Base-by-base conservation (phyloP, 352 stramenopile species). In the Phytophthora boehmeriae region DNA sequence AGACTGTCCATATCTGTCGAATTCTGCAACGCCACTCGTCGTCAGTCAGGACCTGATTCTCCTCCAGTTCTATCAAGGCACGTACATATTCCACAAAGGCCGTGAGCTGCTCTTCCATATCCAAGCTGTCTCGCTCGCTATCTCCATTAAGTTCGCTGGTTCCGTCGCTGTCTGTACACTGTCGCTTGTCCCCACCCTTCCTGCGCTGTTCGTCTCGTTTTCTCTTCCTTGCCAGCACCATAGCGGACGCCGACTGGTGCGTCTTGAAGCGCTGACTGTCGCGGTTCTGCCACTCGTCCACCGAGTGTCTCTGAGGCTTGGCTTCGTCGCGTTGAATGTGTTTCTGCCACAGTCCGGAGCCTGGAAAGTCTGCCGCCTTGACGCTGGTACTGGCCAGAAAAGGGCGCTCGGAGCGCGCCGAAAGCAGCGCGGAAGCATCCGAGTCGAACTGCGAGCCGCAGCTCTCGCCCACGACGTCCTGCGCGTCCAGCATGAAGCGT, bases 41-140 rank as follows among this genome's bases (percentile, higher is more conserved):
- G 54, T 60, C 8, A 59, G 34, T 42, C 45, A 35, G 22, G 25
- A 59, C 25, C 34, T 20, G 11, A 34, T 54, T 44, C 19, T 44
- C 30, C 38, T 22, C 14, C 38, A 22, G 16, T 41, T 32, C 49
- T 28, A 54, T 17, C 43, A 22, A 46, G 38, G 22, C 17, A 76
- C 79, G 46, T 44, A 89, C 79, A 55, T 86, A 87, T 86, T 89
- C 80, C 34, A 82, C 66, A 28, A 89, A 89, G 0, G 67, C 66
- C 4, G 64, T 79, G 23, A 89, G 63, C 43, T 87, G 66, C 22
- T 78, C 63, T 22, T 82, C 70, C 63, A 75, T 76, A 34, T 77
- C 67, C n/a, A 77, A 17, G 46, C 51, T 70, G 30, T 75, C 66
- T 52, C 22, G 60, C 22, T 78, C 63, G 25, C 59, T 69, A 43